phyloP scores from a whole-genome alignment of 306 rosid genomes.

The Quercus wislizeni region DNA sequence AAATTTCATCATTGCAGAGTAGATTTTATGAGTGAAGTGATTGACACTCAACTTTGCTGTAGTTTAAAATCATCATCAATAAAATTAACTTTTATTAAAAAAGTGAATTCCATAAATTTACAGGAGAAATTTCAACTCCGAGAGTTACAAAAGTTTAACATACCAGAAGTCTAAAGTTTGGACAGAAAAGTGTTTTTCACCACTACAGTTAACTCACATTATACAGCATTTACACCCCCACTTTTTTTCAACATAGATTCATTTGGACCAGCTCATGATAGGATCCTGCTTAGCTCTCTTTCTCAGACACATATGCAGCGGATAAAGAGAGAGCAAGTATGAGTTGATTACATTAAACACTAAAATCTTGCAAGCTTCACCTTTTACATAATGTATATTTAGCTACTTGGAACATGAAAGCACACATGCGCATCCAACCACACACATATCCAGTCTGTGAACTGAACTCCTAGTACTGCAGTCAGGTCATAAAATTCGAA shows the following conservation, averaged over 20 bases:
- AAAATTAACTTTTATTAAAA: neutral
- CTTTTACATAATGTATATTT: neutral
- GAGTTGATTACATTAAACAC: neutral
- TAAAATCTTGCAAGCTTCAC: neutral
- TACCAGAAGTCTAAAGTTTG: neutral
- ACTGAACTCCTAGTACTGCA: neutral
- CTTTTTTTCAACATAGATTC: neutral
- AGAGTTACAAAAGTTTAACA: neutral
- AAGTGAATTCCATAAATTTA: neutral
- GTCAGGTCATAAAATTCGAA: neutral
- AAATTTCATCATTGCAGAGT: slow-evolving; percentile 5
- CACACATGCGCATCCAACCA: no score
- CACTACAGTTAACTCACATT: neutral
- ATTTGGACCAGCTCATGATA: neutral
- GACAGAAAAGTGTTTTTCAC: neutral
- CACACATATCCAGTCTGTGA: neutral
- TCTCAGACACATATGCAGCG: neutral
- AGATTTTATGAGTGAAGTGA: neutral
- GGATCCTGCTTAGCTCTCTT: neutral
- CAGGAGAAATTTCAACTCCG: neutral
- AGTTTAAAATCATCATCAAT: neutral
- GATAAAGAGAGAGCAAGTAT: neutral
- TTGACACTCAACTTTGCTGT: neutral
- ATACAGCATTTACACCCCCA: neutral
- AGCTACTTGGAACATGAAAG: neutral